A percentile compares a stretch with the other conserved stretches of the same genome.
These are phyloP conservation scores for Pleurotus djamor DNA, from an alignment of 768 basidiomycete species.

Conservation along the genomic window DNA sequence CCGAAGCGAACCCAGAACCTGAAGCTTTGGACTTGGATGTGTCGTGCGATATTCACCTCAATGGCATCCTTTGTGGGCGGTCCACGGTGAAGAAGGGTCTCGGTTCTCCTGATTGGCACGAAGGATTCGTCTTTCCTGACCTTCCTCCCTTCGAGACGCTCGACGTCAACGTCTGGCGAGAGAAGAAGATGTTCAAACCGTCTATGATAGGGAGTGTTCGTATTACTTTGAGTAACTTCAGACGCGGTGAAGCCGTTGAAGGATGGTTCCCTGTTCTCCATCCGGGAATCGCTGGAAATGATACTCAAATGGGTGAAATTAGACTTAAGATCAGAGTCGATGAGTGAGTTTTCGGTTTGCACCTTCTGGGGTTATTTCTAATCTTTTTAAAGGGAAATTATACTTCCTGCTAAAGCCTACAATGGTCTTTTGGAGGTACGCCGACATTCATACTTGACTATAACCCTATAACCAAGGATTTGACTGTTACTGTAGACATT, in stretches of 20 bases:
- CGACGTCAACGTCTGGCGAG: conserved; percentile 66
- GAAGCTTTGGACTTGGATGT: conserved; percentile 67
- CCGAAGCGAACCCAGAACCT: conserved; percentile 31
- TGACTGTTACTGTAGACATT: conserved; percentile 37
- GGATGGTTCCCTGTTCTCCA: conserved; percentile 84
- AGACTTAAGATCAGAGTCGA: conserved; percentile 71
- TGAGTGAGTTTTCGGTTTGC: conserved; percentile 48
- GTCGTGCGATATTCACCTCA: conserved; percentile 77
- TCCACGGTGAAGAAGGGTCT: conserved; percentile 71
- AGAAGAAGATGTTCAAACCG: conserved; percentile 62
- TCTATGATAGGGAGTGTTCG: conserved; percentile 55
- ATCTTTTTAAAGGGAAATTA: conserved; percentile 58
- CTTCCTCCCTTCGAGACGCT: conserved; percentile 77
- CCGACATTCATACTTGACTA: conserved; percentile 4
- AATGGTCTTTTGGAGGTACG: conserved; percentile 55
- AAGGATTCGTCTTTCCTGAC: conserved; percentile 70
- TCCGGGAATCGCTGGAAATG: conserved; percentile 40
- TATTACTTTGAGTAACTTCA: conserved; percentile 69
- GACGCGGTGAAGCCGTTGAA: conserved; percentile 71
- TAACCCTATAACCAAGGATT: neutral
- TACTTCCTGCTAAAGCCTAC: conserved; percentile 70
- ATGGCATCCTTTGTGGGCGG: conserved; percentile 64
- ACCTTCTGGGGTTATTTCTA: neutral
- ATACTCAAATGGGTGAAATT: conserved; percentile 72
- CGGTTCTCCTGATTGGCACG: conserved; percentile 79